Percentiles rank a stretch among this genome's conserved stretches.
These are phyloP conservation scores for Crithidia fasciculata DNA, from an alignment of 208 protist genomes.

Conservation along the genomic window DNA sequence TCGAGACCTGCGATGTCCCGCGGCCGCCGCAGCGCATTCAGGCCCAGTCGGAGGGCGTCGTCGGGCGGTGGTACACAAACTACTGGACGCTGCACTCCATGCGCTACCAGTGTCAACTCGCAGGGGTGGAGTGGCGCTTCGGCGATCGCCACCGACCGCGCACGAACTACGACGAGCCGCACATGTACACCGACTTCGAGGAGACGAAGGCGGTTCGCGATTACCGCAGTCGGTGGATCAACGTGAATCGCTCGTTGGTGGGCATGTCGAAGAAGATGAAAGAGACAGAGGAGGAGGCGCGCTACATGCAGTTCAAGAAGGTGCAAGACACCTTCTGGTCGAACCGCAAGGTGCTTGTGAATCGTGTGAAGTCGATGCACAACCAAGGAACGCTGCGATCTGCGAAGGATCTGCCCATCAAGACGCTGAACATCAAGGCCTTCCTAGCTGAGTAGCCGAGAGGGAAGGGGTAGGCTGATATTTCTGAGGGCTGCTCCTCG, in stretches of 20 bases:
- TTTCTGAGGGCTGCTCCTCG: not conserved
- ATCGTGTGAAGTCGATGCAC: conserved; percentile 91
- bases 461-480: not conserved
- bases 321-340: conserved; percentile 92
- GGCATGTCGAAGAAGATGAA: conserved; percentile 90
- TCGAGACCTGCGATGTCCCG: conserved; percentile 82
- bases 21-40: conserved; percentile 87
- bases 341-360: conserved; percentile 89
- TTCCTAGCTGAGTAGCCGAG: conserved; percentile 65
- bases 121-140: conserved; percentile 77
- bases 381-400: conserved; percentile 80
- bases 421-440: conserved; percentile 89
- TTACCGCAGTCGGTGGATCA: conserved; percentile 92
- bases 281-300: conserved; percentile 87
- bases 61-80: conserved; percentile 92
- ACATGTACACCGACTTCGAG: conserved; percentile 91
- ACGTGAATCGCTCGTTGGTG: conserved; percentile 89
- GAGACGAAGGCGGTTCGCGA: conserved; percentile 88
- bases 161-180: conserved; percentile 92
- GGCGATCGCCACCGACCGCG: conserved; percentile 78
- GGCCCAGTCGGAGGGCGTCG: conserved; percentile 86
- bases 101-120: conserved; percentile 85
- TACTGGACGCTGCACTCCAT: conserved; percentile 92
- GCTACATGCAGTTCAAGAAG: conserved; percentile 87
- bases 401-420: conserved; percentile 82